phyloP scores from a whole-genome alignment of 805 yeast genomes.

The Ogataea glucozyma region DNA sequence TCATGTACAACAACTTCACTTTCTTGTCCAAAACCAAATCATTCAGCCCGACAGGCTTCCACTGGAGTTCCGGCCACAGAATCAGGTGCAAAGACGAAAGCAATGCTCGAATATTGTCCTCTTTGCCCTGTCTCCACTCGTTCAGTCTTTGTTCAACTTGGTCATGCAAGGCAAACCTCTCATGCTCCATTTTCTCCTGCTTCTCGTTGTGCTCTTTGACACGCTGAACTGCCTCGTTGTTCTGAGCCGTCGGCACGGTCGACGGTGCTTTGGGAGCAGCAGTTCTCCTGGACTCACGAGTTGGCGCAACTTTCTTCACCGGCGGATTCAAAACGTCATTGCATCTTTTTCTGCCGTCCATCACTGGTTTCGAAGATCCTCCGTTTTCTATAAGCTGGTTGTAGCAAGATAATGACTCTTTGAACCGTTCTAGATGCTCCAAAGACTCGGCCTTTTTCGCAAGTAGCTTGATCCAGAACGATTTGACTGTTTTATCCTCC shows the following conservation, averaged over 20 bases:
- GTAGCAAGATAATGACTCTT: conserved; percentile 63
- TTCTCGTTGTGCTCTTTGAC: conserved; percentile 49
- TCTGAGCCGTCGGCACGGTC: conserved; percentile 25
- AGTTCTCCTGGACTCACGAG: no score
- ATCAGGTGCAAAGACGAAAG: conserved; percentile 67
- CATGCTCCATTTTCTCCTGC: conserved; percentile 52
- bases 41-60: conserved; percentile 65
- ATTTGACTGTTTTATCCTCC: conserved; percentile 55
- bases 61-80: conserved; percentile 63
- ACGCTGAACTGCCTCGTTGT: conserved; percentile 48
- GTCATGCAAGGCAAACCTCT: conserved; percentile 65
- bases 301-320: background rate
- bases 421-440: conserved; percentile 74
- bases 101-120: conserved; percentile 76
- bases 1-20: conserved; percentile 82
- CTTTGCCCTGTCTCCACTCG: conserved; percentile 74
- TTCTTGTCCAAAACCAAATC: conserved; percentile 88
- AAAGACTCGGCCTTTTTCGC: conserved; percentile 78
- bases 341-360: conserved; percentile 86
- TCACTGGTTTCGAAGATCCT: conserved; percentile 54
- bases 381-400: conserved; percentile 67
- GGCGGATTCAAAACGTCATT: conserved; percentile 60
- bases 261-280: no score
- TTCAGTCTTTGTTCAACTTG: conserved; percentile 53
- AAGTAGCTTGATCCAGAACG: conserved; percentile 72